Evolutionary conservation across 148 eudicot species (phyloP).

Genomic region (Diospyros kaki): DNA sequence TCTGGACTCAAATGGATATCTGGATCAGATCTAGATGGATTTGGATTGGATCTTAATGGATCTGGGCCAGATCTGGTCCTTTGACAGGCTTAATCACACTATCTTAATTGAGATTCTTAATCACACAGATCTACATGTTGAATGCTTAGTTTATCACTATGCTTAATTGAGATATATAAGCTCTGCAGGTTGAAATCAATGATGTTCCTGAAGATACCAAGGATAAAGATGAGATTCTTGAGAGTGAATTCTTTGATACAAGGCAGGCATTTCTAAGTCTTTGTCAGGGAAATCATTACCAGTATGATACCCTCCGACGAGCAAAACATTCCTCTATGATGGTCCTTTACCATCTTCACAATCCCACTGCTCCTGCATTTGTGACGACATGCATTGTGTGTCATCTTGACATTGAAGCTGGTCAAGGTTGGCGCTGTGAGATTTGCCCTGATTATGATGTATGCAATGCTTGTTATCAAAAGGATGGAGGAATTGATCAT

Average conservation of each 20-base stretch:
- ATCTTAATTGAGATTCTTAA: too few relatives aligned
- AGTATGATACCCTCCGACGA: constrained; percentile 95
- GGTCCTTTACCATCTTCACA: constrained; percentile 98
- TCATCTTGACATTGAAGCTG: constrained; percentile 87
- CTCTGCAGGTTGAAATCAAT: constrained; percentile 58
- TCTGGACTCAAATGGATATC: too few relatives aligned
- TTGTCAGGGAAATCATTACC: constrained; percentile 98
- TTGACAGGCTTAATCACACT: too few relatives aligned
- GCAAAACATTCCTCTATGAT: constrained; percentile 99
- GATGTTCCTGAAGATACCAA: constrained; percentile 75
- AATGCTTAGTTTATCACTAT: not conserved
- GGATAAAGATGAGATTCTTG: constrained; percentile 90
- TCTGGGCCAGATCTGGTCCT: too few relatives aligned
- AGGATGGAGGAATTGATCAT: constrained; percentile 79
- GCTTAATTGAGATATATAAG: constrained; percentile 16
- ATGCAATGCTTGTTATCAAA: constrained; percentile 79
- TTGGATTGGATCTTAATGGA: too few relatives aligned
- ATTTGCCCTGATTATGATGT: constrained; percentile 96
- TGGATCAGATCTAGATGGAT: too few relatives aligned
- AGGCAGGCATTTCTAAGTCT: constrained; percentile 93
- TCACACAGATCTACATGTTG: not conserved
- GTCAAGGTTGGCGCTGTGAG: constrained; percentile 99
- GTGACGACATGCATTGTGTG: constrained; percentile 79
- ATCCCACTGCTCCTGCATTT: constrained; percentile 99
- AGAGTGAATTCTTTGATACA: constrained; percentile 97